Evolutionary conservation across 331 rosid genomes (phyloP).

Genomic region (Stylosanthes scabra): DNA sequence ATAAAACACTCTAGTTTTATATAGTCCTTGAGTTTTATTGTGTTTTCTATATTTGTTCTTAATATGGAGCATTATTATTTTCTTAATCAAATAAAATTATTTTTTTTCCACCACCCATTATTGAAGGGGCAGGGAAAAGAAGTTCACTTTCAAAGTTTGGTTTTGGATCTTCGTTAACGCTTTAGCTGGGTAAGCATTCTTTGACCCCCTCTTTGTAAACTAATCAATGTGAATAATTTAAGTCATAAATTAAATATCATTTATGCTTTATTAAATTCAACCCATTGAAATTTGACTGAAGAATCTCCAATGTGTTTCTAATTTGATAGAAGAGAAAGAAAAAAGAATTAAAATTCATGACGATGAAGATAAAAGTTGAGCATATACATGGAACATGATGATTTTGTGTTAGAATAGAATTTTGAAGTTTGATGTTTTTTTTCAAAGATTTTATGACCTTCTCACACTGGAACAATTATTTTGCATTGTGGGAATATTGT

Average conservation of each 20-base stretch:
- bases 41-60: background rate
- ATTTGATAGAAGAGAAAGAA: too few species aligned
- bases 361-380: slow-evolving; percentile 7
- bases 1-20: too few species aligned
- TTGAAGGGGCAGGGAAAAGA: slow-evolving; percentile 51
- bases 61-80: background rate
- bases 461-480: slow-evolving; percentile 5
- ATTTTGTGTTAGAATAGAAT: background rate
- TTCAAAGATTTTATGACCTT: background rate
- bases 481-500: background rate
- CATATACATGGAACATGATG: background rate
- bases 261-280: too few species aligned
- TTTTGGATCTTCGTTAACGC: slow-evolving; percentile 64
- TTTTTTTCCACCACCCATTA: background rate
- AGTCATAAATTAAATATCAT: background rate
- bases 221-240: background rate
- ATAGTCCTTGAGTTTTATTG: background rate
- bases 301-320: too few species aligned
- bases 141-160: slow-evolving; percentile 49
- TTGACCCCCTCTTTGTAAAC: background rate
- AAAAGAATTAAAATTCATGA: background rate
- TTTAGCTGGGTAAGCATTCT: slow-evolving; percentile 49
- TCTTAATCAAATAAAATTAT: background rate
- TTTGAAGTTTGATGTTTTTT: background rate
- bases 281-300: too few species aligned